phyloP scores from a whole-genome alignment of 805 yeast species.

The Candida dajiaensis region DNA sequence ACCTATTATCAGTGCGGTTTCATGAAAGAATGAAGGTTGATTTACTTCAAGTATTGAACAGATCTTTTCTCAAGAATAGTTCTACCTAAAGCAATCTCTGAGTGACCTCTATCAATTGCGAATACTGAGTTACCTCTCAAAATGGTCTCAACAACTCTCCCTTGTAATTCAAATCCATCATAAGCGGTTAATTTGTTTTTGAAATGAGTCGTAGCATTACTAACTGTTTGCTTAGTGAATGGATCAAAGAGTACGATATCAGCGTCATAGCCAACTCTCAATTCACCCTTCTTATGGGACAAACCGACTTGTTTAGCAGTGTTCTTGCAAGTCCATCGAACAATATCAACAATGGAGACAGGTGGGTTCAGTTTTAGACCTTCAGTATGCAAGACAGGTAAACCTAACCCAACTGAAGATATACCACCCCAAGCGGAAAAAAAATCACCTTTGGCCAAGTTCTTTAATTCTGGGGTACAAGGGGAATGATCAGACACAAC shows the following conservation, averaged over 20 bases:
- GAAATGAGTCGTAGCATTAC: conserved; percentile 55
- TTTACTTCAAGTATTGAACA: background rate
- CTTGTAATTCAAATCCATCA: conserved; percentile 60
- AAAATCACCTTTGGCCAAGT: conserved; percentile 78
- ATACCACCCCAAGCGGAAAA: conserved; percentile 97
- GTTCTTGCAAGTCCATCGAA: conserved; percentile 73
- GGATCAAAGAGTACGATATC: conserved; percentile 83
- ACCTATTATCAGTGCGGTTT: too few species aligned
- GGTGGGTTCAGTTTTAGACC: conserved; percentile 49
- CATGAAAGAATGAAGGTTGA: background rate
- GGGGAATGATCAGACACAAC: conserved; percentile 97
- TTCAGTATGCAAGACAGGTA: conserved; percentile 76
- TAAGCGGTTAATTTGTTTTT: conserved; percentile 89
- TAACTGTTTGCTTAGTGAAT: conserved; percentile 39
- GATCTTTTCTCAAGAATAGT: conserved; percentile 56
- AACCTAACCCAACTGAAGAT: conserved; percentile 86
- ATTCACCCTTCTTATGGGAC: conserved; percentile 61
- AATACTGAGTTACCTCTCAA: conserved; percentile 72
- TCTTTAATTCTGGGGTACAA: conserved; percentile 87
- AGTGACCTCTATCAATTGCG: conserved; percentile 46
- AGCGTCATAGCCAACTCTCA: conserved; percentile 77
- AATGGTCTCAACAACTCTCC: conserved; percentile 74
- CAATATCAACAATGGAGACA: conserved; percentile 54
- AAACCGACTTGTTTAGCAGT: conserved; percentile 87
- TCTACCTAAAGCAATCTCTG: conserved; percentile 50